phyloP scores from a whole-genome alignment of 768 basidiomycete species.

The Suillus cothurnatus region DNA sequence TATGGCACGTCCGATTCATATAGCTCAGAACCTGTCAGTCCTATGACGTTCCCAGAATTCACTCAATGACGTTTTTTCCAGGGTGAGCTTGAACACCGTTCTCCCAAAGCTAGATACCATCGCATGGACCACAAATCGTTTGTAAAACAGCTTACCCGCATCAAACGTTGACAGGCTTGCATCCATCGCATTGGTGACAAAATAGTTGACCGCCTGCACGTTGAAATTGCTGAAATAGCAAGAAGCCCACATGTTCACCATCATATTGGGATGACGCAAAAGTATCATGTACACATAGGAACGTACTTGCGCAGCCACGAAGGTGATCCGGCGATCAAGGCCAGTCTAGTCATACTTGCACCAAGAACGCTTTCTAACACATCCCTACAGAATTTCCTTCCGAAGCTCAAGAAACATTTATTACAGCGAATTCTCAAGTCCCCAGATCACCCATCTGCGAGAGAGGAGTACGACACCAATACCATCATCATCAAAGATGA shows the following conservation, averaged over 20 bases:
- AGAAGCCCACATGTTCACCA: constrained; percentile 14
- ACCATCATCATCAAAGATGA: too few species aligned
- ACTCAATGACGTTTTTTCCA: constrained; percentile 32
- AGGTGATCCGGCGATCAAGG: constrained; percentile 21
- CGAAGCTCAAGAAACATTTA: too few species aligned
- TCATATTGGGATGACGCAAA: constrained; percentile 21
- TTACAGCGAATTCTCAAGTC: too few species aligned
- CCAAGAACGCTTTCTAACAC: too few species aligned
- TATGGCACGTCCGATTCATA: too few species aligned
- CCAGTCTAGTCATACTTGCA: too few species aligned
- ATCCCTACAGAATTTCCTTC: too few species aligned
- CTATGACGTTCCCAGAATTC: constrained; percentile 29
- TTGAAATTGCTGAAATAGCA: neutral
- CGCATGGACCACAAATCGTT: constrained; percentile 6
- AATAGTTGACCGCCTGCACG: neutral
- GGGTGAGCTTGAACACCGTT: constrained; percentile 36
- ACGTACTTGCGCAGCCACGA: constrained; percentile 7
- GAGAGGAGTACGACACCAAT: too few species aligned
- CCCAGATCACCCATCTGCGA: too few species aligned
- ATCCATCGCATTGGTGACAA: constrained; percentile 7
- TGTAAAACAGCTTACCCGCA: constrained; percentile 9
- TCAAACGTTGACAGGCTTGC: constrained; percentile 7
- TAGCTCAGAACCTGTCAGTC: too few species aligned
- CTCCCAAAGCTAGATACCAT: constrained; percentile 3
- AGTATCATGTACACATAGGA: neutral